phyloP scores from a whole-genome alignment of 164 flowering plant species.

The Stephania japonica region DNA sequence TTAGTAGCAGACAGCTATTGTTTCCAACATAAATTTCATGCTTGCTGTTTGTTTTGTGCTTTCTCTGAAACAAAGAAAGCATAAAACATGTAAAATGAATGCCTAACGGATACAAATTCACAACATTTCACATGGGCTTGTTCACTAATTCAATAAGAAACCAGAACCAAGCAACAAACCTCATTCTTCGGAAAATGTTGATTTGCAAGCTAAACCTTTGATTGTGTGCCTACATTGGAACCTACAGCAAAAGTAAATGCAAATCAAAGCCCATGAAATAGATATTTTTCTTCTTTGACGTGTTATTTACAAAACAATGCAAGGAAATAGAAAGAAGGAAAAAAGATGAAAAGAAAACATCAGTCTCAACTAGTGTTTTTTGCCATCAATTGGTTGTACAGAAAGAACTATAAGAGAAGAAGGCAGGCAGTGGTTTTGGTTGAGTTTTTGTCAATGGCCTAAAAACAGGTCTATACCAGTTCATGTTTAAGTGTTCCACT shows the following conservation, averaged over 20 bases:
- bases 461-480: constrained; percentile 22
- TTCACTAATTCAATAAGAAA: neutral
- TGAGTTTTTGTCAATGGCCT: constrained; percentile 59
- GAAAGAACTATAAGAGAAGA: constrained; percentile 53
- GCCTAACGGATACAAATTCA: too few relatives aligned
- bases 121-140: too few relatives aligned
- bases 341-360: too few relatives aligned
- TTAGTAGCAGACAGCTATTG: neutral
- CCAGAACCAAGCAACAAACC: neutral
- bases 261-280: neutral
- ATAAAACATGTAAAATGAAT: neutral
- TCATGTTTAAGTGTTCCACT: constrained; percentile 26
- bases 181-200: constrained; percentile 35
- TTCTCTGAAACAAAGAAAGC: neutral
- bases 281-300: neutral
- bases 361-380: neutral
- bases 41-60: neutral
- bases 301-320: neutral
- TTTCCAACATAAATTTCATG: neutral
- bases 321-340: neutral
- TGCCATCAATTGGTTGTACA: constrained; percentile 52
- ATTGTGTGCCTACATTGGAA: constrained; percentile 77
- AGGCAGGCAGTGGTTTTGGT: constrained; percentile 48
- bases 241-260: constrained; percentile 37
- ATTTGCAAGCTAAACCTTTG: constrained; percentile 56